Percentiles rank a stretch among this genome's conserved stretches.
Conservation (phyloP, 306 rosid genomes). For the Lotus japonicus region DNA sequence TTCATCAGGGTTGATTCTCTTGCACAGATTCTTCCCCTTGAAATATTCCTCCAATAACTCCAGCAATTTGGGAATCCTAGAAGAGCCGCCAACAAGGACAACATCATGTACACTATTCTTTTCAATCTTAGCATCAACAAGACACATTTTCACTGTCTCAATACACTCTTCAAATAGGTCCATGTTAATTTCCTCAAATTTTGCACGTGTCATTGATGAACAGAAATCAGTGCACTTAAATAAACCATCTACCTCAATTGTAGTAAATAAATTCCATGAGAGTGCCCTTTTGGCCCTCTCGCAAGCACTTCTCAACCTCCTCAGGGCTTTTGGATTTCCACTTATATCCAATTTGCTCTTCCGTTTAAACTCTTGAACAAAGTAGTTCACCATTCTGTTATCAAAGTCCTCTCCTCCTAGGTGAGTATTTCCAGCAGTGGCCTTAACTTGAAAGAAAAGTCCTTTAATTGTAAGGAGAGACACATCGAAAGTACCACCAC, state of each 20-base stretch:
- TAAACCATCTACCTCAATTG: neutral
- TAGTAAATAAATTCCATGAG: neutral
- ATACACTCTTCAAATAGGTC: constrained; percentile 31
- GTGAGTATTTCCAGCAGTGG: constrained; percentile 20
- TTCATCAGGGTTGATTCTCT: constrained; percentile 48
- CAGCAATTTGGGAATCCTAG: constrained; percentile 52
- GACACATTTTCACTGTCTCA: constrained; percentile 38
- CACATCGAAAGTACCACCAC: constrained; percentile 57
- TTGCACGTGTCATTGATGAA: constrained; percentile 1
- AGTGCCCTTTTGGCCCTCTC: neutral
- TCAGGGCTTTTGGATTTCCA: neutral
- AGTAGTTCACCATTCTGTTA: constrained; percentile 20
- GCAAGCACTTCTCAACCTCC: neutral
- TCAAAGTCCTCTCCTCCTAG: constrained; percentile 33
- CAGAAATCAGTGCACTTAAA: neutral
- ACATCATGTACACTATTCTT: constrained; percentile 35
- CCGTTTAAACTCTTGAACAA: constrained; percentile 9
- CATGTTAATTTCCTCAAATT: neutral
- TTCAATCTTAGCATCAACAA: constrained; percentile 45
- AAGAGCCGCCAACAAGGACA: constrained; percentile 54
- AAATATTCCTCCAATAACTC: constrained; percentile 40
- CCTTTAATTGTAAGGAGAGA: constrained; percentile 41
- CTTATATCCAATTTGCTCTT: constrained; percentile 9
- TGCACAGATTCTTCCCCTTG: constrained; percentile 43
- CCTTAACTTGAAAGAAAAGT: neutral